Base-by-base conservation (phyloP, 1,284 basidiomycete genomes). In the Leccinum subspadiceum region DNA sequence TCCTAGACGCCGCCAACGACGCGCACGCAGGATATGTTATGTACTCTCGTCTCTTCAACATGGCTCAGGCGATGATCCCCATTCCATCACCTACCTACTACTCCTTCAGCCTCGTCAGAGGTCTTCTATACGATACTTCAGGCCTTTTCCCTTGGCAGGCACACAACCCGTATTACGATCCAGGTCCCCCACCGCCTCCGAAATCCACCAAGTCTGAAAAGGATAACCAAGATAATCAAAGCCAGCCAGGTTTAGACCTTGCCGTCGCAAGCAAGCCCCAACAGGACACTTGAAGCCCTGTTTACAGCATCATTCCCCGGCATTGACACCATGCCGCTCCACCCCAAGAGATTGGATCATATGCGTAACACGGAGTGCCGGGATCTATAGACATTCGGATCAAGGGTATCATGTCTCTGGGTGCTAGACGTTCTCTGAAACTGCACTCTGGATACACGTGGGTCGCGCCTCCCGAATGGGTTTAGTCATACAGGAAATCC, bases 1-100 rank as follows among this genome's bases (percentile, higher is more conserved):
- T 54, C 35, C 29, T 8, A 92, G 89, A 92, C 72, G 90, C 89
- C 6, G 83, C 82, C 33, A 89, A 89, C 66, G 90, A 92, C 64
- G 84, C 85, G 2, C 82, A 86, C 67, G 80, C 86, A 2, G 85
- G 82, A 9, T 81, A 81, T 62, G 64, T 72, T 0, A 64, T 90
- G 24, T 86, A 83, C 69, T 71, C 67, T 46, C 76, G 69, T 35
- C 74, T 90, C 8, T 61, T 72, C 8, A 60, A 62, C 5, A 78
- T 84, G 77, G 72, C 77, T 5, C 61, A 70, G 15, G 59, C 66
- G 5, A 76, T 84, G 69, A 41, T 51, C 17, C 77, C 77, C 15
- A 59, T 67, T 8, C 83, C 84, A 0, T 72, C 78, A 37, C 60
- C 73, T 20, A 68, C 68, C 3, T 89, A 77, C 65, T 90, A 84